Conservation (phyloP, 768 basidiomycete species). For the Macrolepiota dolichaula region DNA sequence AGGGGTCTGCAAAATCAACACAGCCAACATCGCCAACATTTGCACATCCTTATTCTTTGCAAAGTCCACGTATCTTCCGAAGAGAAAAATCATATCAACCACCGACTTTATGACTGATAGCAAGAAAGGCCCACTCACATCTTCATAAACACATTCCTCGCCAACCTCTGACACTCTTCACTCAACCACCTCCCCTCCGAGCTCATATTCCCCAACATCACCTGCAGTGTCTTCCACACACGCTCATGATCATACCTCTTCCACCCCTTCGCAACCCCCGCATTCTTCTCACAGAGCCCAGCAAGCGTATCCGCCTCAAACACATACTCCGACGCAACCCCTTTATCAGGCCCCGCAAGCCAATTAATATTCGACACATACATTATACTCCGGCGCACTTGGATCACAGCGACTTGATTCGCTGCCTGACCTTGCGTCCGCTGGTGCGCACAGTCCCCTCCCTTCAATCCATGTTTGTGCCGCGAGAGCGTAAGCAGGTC, state of each 20-base stretch:
- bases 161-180: constrained; percentile 30
- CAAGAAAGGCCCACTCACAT: constrained; percentile 37
- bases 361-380: constrained; percentile 40
- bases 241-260: constrained; percentile 71
- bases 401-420: constrained; percentile 30
- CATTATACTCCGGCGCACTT: constrained; percentile 52
- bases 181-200: constrained; percentile 1
- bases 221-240: constrained; percentile 49
- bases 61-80: constrained; percentile 36
- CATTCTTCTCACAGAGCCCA: constrained; percentile 58
- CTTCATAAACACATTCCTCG: constrained; percentile 37
- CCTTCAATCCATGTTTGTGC: constrained; percentile 34
- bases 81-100: neutral
- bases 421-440: constrained; percentile 30
- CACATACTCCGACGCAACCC: constrained; percentile 61
- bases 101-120: neutral
- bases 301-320: constrained; percentile 37
- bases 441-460: constrained; percentile 32
- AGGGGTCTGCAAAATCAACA: constrained; percentile 57
- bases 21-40: constrained; percentile 75
- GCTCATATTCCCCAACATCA: constrained; percentile 34
- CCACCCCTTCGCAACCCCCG: constrained; percentile 50
- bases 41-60: constrained; percentile 64
- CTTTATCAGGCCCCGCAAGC: constrained; percentile 44
- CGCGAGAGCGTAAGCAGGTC: constrained; percentile 65